Conservation (phyloP, 108 stramenopile genomes). For the Cyclostephanos tholiformis region DNA sequence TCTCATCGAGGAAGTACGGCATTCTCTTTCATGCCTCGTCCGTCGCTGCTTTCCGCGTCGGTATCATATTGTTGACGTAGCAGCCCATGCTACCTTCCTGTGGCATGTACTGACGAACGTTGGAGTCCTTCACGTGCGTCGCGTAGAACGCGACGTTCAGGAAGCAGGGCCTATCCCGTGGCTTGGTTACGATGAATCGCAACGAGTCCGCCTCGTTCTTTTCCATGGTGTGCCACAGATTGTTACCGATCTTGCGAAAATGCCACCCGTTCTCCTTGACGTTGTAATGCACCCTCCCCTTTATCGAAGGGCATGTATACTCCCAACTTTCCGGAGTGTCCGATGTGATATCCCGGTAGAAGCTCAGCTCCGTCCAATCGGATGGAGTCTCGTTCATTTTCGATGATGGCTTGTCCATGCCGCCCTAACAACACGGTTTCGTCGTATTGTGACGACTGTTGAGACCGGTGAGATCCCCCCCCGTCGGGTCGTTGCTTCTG, state of each 20-base stretch:
- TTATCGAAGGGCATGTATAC: conserved; percentile 39
- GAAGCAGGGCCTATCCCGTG: conserved; percentile 68
- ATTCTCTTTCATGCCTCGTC: conserved; percentile 46
- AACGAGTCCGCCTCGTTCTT: conserved; percentile 66
- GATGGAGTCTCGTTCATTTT: conserved; percentile 26
- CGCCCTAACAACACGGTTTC: conserved; percentile 43
- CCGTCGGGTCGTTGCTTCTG: too few species aligned
- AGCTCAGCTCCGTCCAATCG: conserved; percentile 44
- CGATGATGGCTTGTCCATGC: conserved; percentile 21
- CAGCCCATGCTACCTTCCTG: conserved; percentile 45
- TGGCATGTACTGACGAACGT: conserved; percentile 53
- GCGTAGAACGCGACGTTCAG: conserved; percentile 82
- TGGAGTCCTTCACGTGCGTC: conserved; percentile 59
- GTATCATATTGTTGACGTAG: conserved; percentile 61
- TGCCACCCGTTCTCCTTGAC: conserved; percentile 56
- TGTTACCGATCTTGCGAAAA: conserved; percentile 30
- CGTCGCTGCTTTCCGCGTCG: conserved; percentile 51
- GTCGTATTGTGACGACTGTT: conserved; percentile 57
- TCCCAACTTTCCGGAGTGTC: conserved; percentile 71
- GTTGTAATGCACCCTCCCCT: conserved; percentile 34
- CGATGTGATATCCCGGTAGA: conserved; percentile 58
- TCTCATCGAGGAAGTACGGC: conserved; percentile 56
- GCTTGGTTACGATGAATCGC: conserved; percentile 57
- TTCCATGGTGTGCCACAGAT: conserved; percentile 64
- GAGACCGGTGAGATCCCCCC: too few species aligned